phyloP scores from a whole-genome alignment of 164 flowering plant species.

The Macadamia integrifolia region DNA sequence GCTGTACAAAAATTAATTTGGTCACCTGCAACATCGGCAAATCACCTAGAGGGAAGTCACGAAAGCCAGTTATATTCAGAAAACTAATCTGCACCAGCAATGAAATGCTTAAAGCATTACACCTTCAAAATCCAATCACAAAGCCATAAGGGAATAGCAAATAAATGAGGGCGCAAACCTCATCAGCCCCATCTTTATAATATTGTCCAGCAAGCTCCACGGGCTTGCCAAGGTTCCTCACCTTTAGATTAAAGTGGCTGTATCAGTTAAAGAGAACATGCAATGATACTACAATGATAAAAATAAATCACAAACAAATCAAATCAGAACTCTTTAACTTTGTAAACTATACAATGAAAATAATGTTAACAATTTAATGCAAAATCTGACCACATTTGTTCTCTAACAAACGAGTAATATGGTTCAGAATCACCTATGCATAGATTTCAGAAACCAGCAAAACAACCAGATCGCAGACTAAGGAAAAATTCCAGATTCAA shows the following conservation, averaged over 20 bases:
- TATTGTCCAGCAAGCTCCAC: slow-evolving; percentile 93
- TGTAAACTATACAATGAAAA: not conserved
- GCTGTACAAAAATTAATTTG: slow-evolving; percentile 8
- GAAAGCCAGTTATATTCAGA: slow-evolving; percentile 90
- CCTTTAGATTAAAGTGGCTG: slow-evolving; percentile 35
- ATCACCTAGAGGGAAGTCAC: slow-evolving; percentile 94
- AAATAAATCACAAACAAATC: not conserved
- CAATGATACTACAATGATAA: slow-evolving; percentile 1
- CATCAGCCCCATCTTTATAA: slow-evolving; percentile 97
- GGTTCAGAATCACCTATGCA: no score
- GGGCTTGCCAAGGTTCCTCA: slow-evolving; percentile 96
- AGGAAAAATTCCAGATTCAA: no score
- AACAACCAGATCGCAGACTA: no score
- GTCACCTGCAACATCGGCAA: slow-evolving; percentile 94
- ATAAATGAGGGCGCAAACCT: slow-evolving; percentile 38
- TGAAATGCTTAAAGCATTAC: slow-evolving; percentile 4
- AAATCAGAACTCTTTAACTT: not conserved
- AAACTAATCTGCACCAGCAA: slow-evolving; percentile 69
- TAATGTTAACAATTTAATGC: not conserved
- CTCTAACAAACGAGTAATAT: not conserved
- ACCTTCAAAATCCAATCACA: not conserved
- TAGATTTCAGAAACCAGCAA: no score
- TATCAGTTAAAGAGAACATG: slow-evolving; percentile 8
- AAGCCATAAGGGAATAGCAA: not conserved
- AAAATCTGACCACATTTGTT: not conserved